Evolutionary conservation across 352 stramenopile species (phyloP), one percentile per base, ranked within the genome.

Genomic region (Phytophthora podocarpi): DNA sequence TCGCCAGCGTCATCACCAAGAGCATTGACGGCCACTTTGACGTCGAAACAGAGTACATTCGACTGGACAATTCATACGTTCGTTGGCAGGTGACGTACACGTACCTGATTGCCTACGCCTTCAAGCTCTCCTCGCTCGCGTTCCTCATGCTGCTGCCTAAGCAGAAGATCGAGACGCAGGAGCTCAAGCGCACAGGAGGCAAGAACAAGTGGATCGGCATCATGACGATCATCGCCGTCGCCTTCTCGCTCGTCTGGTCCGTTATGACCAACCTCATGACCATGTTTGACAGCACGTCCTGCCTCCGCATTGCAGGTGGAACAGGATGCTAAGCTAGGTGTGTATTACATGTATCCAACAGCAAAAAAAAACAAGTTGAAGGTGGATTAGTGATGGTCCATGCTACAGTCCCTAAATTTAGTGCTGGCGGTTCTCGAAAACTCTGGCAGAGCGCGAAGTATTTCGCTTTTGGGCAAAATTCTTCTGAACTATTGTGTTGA

Each of bases 201-300:
- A 70, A 61, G 47, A 70, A 60, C 46, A 63, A 72, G 40, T 53
- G 23, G 26, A 68, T 69, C 21, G 62, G 66, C n/a, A 63, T 70
- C 37, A 13, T 21, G 16, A 70, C 65, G 16, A 50, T 70, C 35
- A 32, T 70, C 9, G 35, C 42, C 27, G n/a, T 76, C 8, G 39
- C 31, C 16, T 67, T 67, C 35, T 45, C 42, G 9, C 20, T 73
- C 15, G 36, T 52, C n/a, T 64, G 61, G 51, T 72, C 60, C 1
- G 43, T 78, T 32, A 69, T 70, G 55, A 70, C 63, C 31, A 78
- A 78, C 45, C 34, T 78, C 35, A 60, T 78, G 49, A 60, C 69
- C n/a, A 74, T 78, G 41, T 72, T 72, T 15, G 46, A 66, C 11
- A 59, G 46, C 24, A 75, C 70, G 5, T 48, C 49, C 15, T 78